Conservation (phyloP, 805 yeast species). For the Suhomyces faveliae region DNA sequence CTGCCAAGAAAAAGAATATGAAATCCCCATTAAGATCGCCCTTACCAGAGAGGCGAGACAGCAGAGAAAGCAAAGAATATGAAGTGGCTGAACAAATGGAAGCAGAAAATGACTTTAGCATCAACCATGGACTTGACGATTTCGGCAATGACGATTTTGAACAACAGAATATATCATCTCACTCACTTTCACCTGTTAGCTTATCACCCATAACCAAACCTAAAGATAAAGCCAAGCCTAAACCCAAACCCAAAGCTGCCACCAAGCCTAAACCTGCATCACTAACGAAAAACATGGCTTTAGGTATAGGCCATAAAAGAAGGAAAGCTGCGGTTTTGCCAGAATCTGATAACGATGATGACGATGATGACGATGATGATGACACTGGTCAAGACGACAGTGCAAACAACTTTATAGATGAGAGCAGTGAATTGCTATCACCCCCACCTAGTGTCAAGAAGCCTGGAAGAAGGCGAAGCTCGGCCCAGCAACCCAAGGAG, state of each 20-base stretch:
- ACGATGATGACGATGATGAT: constrained; percentile 25
- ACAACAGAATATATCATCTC: not conserved
- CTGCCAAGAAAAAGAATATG: constrained; percentile 21
- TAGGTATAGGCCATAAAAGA: constrained; percentile 17
- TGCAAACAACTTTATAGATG: not conserved
- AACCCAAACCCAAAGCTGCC: not conserved
- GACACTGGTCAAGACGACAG: constrained; percentile 26
- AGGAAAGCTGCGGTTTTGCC: constrained; percentile 11
- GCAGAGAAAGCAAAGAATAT: constrained; percentile 2
- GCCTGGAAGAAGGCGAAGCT: constrained; percentile 13
- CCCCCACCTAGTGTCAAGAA: constrained; percentile 15
- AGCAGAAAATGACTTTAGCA: constrained; percentile 8
- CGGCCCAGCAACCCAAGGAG: constrained; percentile 1
- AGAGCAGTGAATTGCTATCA: constrained; percentile 9
- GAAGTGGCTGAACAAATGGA: constrained; percentile 7
- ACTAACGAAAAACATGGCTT: constrained; percentile 34
- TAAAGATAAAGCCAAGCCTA: constrained; percentile 5
- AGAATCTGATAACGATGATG: constrained; percentile 19
- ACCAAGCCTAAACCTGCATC: constrained; percentile 12
- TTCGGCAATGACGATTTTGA: constrained; percentile 3
- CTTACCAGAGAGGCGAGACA: constrained; percentile 18
- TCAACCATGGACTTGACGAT: constrained; percentile 7
- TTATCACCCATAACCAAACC: constrained; percentile 12
- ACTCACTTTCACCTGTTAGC: constrained; percentile 18
- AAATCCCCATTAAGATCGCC: constrained; percentile 34